A percentile compares a stretch with the other conserved stretches of the same genome.
Conservation (phyloP, 169 alveolate species). For the Plasmodium falciparum region DNA sequence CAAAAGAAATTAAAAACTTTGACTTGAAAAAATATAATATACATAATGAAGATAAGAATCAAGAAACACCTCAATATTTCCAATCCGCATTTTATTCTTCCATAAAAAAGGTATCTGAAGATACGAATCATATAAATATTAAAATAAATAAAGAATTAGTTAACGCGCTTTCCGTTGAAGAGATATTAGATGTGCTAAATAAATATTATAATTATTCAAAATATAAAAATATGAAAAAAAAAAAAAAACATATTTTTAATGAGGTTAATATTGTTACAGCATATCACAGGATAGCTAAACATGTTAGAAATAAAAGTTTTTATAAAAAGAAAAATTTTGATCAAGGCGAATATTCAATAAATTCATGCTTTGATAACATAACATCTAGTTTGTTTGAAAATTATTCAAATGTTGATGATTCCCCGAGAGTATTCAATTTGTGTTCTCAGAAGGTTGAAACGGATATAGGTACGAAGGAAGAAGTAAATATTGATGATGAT, state of each 20-base stretch:
- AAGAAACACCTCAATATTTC: neutral
- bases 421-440: neutral
- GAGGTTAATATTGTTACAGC: conserved; percentile 70
- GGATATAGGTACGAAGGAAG: neutral
- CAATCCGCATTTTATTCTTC: conserved; percentile 39
- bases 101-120: neutral
- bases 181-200: conserved; percentile 14
- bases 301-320: conserved; percentile 56
- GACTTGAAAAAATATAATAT: conserved; percentile 42
- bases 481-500: neutral
- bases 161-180: conserved; percentile 51
- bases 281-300: conserved; percentile 68
- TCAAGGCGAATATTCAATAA: neutral
- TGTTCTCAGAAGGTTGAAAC: neutral
- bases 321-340: neutral
- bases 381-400: conserved; percentile 60
- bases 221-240: neutral
- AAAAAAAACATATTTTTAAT: conserved; percentile 34
- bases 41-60: conserved; percentile 19
- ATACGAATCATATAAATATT: conserved; percentile 12
- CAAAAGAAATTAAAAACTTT: conserved; percentile 57
- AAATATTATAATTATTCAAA: conserved; percentile 3
- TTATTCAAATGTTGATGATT: conserved; percentile 7
- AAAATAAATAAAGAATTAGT: conserved; percentile 61
- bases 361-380: conserved; percentile 21